Evolutionary conservation across 768 basidiomycete genomes (phyloP).

Genomic region (Kwoniella europaea): DNA sequence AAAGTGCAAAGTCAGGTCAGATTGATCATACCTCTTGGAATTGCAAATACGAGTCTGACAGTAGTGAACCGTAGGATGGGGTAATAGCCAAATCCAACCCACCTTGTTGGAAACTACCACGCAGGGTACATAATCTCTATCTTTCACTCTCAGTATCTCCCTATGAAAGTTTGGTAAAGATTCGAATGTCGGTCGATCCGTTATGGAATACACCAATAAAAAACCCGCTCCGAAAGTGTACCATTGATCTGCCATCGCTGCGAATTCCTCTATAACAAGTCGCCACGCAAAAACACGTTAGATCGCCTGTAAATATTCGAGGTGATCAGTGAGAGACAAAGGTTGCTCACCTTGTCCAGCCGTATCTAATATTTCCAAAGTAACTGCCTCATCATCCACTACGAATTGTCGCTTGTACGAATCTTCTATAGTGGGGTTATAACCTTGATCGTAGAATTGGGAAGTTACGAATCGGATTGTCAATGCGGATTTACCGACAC

Average conservation of each 20-base stretch:
- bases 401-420: conserved; percentile 60
- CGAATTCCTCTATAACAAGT: conserved; percentile 47
- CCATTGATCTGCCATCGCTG: conserved; percentile 58
- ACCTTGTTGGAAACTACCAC: conserved; percentile 63
- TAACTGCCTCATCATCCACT: conserved; percentile 62
- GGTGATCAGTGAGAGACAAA: not conserved
- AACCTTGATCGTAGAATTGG: conserved; percentile 59
- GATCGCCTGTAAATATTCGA: not conserved
- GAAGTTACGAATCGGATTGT: conserved; percentile 62
- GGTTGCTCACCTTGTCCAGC: conserved; percentile 59
- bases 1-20: not conserved
- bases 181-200: conserved; percentile 62
- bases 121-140: conserved; percentile 61
- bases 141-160: conserved; percentile 61
- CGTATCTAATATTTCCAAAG: conserved; percentile 63
- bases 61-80: not conserved
- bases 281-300: not conserved
- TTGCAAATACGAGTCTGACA: too few species aligned
- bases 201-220: conserved; percentile 63
- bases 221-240: conserved; percentile 61
- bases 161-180: conserved; percentile 61
- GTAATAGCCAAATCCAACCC: conserved; percentile 3
- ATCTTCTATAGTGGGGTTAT: conserved; percentile 63
- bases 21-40: too few species aligned
- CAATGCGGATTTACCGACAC: conserved; percentile 58